Evolutionary conservation across 352 stramenopile genomes (phyloP).

Genomic region (Globisporangium uncinulatum): DNA sequence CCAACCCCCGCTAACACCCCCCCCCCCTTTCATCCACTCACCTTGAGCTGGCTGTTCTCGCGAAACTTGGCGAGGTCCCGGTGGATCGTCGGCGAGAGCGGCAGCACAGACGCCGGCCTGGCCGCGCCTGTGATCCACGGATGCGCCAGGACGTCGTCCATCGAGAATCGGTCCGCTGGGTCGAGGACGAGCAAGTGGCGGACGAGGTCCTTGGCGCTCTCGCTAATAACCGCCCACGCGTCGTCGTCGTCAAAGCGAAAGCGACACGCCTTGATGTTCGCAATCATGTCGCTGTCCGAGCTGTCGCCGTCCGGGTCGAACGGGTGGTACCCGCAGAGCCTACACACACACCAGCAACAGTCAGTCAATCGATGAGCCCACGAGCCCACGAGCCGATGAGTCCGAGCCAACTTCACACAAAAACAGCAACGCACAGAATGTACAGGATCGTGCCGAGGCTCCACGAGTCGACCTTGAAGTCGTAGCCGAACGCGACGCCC

Average conservation of each 20-base stretch:
- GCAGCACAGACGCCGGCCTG: conserved; percentile 20
- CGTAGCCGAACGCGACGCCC: conserved; percentile 62
- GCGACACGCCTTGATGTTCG: conserved; percentile 63
- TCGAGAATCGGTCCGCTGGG: conserved; percentile 53
- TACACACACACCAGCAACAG: conserved; percentile 8
- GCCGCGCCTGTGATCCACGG: conserved; percentile 48
- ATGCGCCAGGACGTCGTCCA: conserved; percentile 62
- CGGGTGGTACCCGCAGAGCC: conserved; percentile 75
- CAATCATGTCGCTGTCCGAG: conserved; percentile 82
- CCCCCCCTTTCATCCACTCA: too few species aligned
- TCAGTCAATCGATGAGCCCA: too few species aligned
- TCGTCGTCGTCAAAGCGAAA: conserved; percentile 76
- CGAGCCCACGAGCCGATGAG: too few species aligned
- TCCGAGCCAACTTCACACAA: too few species aligned
- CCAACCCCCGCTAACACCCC: too few species aligned
- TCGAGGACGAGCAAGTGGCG: conserved; percentile 73
- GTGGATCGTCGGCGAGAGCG: conserved; percentile 67
- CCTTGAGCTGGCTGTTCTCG: conserved; percentile 37
- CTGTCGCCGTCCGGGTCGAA: conserved; percentile 73
- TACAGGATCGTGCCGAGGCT: conserved; percentile 85
- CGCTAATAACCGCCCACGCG: conserved; percentile 58
- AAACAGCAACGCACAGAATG: conserved; percentile 58
- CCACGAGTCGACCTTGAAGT: conserved; percentile 85
- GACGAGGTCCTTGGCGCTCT: conserved; percentile 67
- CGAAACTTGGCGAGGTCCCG: conserved; percentile 56